Evolutionary conservation across 1,284 basidiomycete genomes (phyloP), one percentile per base, ranked within the genome.

Genomic region (Papiliotrema flavescens): DNA sequence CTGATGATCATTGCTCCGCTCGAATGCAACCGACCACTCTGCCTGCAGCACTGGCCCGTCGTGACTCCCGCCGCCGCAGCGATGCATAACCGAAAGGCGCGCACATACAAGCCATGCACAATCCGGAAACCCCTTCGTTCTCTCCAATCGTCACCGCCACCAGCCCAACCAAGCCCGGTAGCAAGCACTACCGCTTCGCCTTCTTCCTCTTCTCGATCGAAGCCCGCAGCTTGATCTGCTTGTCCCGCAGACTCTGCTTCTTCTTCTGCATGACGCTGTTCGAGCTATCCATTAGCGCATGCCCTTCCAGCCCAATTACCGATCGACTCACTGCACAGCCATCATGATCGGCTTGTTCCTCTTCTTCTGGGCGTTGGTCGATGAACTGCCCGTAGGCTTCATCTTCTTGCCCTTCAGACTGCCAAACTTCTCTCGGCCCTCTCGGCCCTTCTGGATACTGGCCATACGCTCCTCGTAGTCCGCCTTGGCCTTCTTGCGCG

Each of bases 381-480:
- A 85, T 67, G 87, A 89, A 73, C 87, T 90, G 49, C 86, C 84
- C 15, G 78, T 77, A 39, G 80, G 88, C 73, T 89, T 90, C 60
- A 85, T 89, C 78, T 89, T 87, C 80, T 94, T 94, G 36, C 91
- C 92, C 79, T 88, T 92, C 63, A 83, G 76, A 51, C 87, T 89
- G 6, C 91, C 91, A 70, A 87, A 99, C 80, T 97, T 98, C 69
- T 96, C 94, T 49, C 96, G 83, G 0, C 92, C 96, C 75, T 98
- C 94, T 32, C 95, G 83, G 0, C 95, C 95, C 73, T 91, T 88
- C 69, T 88, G 85, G 64, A 98, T 90, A 17, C 86, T 88, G 2
- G 89, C 93, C 78, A 98, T 85, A 22, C 95, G 86, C 73, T 96
- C 95, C 56, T 91, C 91, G 74, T 98, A 98, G 69, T 91, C 89